phyloP scores from a whole-genome alignment of 805 yeast genomes.

The Metschnikowia kunwiensis region DNA sequence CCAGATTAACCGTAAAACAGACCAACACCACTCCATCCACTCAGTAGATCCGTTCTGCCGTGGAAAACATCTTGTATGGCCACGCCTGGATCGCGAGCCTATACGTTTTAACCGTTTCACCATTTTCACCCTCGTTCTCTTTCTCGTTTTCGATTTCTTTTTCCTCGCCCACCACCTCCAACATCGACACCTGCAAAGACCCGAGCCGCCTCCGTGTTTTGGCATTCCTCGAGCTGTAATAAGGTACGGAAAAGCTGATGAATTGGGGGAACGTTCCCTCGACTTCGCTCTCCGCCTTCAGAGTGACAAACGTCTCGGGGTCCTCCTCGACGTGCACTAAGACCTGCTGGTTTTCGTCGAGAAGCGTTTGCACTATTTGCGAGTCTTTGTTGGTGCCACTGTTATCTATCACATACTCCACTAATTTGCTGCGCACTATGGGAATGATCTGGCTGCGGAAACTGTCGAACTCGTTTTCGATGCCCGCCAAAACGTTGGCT shows the following conservation, averaged over 20 bases:
- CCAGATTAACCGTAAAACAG: no score
- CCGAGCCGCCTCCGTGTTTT: conserved; percentile 27
- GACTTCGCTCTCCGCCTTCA: conserved; percentile 19
- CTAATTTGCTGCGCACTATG: conserved; percentile 24
- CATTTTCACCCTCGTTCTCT: background rate
- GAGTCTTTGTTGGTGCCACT: conserved; percentile 7
- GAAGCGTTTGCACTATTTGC: conserved; percentile 10
- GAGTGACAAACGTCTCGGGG: conserved; percentile 19
- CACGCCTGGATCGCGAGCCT: conserved; percentile 13
- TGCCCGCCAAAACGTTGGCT: conserved; percentile 30
- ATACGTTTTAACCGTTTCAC: conserved; percentile 1
- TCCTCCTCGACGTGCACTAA: conserved; percentile 20
- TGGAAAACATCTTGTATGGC: conserved; percentile 12
- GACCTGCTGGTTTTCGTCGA: conserved; percentile 35
- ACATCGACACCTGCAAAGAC: conserved; percentile 30
- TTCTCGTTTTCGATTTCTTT: background rate
- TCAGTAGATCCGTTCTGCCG: conserved; percentile 4
- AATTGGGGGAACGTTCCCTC: conserved; percentile 18
- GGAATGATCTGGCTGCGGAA: conserved; percentile 30
- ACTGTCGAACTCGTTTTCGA: conserved; percentile 38
- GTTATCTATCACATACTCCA: conserved; percentile 24
- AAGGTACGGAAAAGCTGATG: conserved; percentile 36
- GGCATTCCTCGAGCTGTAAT: conserved; percentile 23
- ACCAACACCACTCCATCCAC: no score
- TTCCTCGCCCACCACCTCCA: conserved; percentile 13